Base-by-base conservation (phyloP, 805 yeast species). In the Wickerhamiella occidentalis region DNA sequence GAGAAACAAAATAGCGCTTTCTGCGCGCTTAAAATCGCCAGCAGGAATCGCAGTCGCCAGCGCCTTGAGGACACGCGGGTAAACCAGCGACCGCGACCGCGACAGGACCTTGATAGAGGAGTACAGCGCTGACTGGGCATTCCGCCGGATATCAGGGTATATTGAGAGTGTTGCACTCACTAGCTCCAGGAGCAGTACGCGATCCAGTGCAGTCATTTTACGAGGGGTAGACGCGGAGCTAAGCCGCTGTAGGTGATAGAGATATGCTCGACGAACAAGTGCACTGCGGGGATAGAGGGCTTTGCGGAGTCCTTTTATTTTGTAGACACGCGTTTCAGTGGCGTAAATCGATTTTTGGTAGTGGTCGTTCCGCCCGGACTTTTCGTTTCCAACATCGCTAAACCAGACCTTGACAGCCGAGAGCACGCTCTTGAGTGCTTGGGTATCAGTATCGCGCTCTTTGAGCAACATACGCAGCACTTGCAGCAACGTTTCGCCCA, bases 361-460 rank as follows among this genome's bases (percentile, higher is more conserved):
- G 41, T 78, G 80, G 51, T 78, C 76, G 3, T 73, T 67, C 38
- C 73, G 79, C 45, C 79, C 72, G 0, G 80, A 64, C 11, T 82
- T 68, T 55, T 85, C 94, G 49, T 76, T 73, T 1, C 95, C 94
- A 22, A 82, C 81, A 59, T 86, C 92, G 22, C 82, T 71, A 56
- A 82, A 80, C 85, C 94, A 92, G 6, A 81, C 76, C 53, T 81
- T 78, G 40, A 82, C 61, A 2, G 81, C 79, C 58, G 77, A 76
- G 28, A 86, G 64, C 29, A 81, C 70, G 42, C 78, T 75, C 53
- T 77, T 77, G 60, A 80, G 74, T 5, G 82, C 61, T 11, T 76
- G 74, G 6, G 82, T 75, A 52, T 85, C 81, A 52, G 84, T 86
- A 37, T 75, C 78, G 40, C 73, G 73, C 45, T 75, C 65, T 1